Conservation (phyloP, 1,284 basidiomycete genomes). For the Rhizoctonia solani region DNA sequence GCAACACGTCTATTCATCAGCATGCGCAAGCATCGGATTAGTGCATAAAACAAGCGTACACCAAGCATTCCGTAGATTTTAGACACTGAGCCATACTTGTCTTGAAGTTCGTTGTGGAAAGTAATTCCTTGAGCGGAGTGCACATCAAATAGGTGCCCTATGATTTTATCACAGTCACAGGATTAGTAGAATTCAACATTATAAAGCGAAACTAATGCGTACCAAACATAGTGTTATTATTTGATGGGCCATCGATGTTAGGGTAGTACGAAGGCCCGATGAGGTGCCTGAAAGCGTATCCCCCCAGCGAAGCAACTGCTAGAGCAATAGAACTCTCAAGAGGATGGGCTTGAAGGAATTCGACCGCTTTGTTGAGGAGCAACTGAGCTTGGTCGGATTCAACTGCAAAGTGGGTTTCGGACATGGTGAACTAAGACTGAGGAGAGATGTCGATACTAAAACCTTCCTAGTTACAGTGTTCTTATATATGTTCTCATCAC, state of each 20-base stretch:
- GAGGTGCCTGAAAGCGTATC: neutral
- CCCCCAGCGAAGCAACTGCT: neutral
- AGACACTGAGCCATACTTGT: neutral
- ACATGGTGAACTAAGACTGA: neutral
- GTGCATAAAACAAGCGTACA: neutral
- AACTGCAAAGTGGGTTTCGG: neutral
- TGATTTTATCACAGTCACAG: neutral
- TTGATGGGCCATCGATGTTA: conserved; percentile 11
- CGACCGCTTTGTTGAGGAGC: neutral
- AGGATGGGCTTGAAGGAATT: neutral
- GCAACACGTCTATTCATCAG: neutral
- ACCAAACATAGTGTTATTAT: neutral
- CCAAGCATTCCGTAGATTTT: conserved; percentile 13
- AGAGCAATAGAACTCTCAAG: neutral
- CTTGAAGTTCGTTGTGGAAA: conserved; percentile 19
- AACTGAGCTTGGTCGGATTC: neutral
- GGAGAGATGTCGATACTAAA: no score
- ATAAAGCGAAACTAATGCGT: neutral
- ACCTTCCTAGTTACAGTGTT: no score
- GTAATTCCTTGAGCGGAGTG: neutral
- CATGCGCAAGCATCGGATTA: neutral
- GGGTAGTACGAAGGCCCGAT: neutral
- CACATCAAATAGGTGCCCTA: conserved; percentile 1
- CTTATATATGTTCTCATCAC: no score
- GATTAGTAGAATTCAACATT: neutral